A percentile compares a stretch with the other conserved stretches of the same genome.
Evolutionary conservation across 371 early-diverging fungal genomes (phyloP).

Genomic region (Syncephalis plumigaleata): DNA sequence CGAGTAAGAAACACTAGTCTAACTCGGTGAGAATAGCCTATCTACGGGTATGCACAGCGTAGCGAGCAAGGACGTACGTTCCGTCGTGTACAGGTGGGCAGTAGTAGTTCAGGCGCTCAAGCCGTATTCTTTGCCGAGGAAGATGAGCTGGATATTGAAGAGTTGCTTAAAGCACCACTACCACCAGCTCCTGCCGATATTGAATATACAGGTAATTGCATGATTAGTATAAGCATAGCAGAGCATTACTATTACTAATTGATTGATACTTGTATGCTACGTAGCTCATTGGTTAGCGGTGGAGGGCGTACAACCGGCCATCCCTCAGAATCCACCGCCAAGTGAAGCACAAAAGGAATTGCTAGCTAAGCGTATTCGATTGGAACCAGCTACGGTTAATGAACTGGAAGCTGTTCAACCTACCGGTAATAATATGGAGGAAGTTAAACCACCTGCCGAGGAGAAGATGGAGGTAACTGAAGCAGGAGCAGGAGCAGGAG

Average conservation of each 20-base stretch:
- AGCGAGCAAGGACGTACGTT: too few relatives aligned
- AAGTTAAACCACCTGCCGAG: not conserved
- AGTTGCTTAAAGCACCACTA: conserved; percentile 72
- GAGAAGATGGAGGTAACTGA: not conserved
- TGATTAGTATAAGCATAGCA: too few relatives aligned
- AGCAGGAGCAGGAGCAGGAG: conserved; percentile 13
- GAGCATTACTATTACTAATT: not conserved
- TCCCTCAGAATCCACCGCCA: conserved; percentile 94
- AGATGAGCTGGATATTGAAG: conserved; percentile 93
- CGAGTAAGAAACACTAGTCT: too few relatives aligned
- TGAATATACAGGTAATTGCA: conserved; percentile 45
- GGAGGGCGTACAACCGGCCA: conserved; percentile 98
- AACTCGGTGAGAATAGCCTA: too few relatives aligned
- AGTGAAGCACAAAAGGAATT: conserved; percentile 34
- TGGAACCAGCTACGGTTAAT: not conserved
- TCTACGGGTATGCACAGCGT: too few relatives aligned
- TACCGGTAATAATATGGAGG: conserved; percentile 5
- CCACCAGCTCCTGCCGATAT: conserved; percentile 89
- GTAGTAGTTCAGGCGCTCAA: too few relatives aligned
- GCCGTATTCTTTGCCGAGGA: conserved; percentile 93
- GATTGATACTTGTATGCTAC: conserved; percentile 1
- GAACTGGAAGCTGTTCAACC: conserved; percentile 10
- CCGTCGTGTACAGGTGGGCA: too few relatives aligned
- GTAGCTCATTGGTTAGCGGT: conserved; percentile 97
- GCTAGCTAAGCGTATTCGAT: conserved; percentile 3